Evolutionary conservation across 2,329 filamentous ascomycete genomes (phyloP).

Genomic region (Diaporthe citri): DNA sequence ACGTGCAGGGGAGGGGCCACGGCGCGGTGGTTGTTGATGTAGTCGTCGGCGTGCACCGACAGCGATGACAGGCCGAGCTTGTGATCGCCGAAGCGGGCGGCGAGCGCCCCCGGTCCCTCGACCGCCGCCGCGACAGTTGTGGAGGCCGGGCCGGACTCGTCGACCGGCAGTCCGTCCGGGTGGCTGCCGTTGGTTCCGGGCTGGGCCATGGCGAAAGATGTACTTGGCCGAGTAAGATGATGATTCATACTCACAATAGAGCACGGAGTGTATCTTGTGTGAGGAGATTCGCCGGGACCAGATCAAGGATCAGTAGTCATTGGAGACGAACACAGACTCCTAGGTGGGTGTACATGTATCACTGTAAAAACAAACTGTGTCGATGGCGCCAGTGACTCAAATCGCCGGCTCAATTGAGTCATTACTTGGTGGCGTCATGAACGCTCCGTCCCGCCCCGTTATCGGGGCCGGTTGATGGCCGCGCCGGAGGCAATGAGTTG

Average conservation of each 20-base stretch:
- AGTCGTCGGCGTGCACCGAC: conserved; percentile 86
- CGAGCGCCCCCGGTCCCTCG: conserved; percentile 45
- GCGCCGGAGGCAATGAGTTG: background rate
- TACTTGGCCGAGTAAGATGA: too few species aligned
- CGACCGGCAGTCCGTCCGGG: conserved; percentile 28
- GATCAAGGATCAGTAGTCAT: background rate
- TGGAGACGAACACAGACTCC: background rate
- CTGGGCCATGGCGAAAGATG: conserved; percentile 16
- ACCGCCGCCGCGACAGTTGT: conserved; percentile 3
- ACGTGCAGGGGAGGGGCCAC: conserved; percentile 92
- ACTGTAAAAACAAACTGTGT: background rate
- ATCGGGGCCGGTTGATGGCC: conserved; percentile 25
- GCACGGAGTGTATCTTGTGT: background rate
- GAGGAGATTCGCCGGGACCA: too few species aligned
- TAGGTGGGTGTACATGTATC: too few species aligned
- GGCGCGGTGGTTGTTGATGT: conserved; percentile 78
- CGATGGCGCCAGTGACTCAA: background rate
- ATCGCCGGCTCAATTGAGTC: background rate
- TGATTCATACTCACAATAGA: background rate
- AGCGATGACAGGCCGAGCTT: conserved; percentile 73
- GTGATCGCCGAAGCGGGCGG: conserved; percentile 49
- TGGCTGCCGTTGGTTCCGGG: conserved; percentile 18
- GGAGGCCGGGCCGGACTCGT: conserved; percentile 30
- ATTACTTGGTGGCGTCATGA: conserved; percentile 22
- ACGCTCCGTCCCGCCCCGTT: conserved; percentile 27